Evolutionary conservation across 805 yeast species (phyloP), one percentile per base, ranked within the genome.

Genomic region (Yarrowia keelungensis): DNA sequence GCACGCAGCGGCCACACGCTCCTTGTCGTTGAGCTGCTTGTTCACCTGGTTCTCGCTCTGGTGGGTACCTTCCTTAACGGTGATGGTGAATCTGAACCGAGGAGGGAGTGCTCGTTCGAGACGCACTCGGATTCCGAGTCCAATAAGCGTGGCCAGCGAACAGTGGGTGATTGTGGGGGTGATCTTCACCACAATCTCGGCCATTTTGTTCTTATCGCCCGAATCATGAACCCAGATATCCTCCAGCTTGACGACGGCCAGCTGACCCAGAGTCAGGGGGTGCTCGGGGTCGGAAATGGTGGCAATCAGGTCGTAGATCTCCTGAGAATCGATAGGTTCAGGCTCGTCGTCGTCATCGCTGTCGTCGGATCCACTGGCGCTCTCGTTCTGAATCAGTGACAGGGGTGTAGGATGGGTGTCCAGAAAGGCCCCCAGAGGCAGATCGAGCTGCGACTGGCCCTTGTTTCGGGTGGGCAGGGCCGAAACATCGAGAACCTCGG

Each of bases 131-230:
- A 95, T 91, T 0, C 99, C 98, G 47, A 95, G 83, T 0, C 99
- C 99, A 69, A 95, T 95, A 61, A 95, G 83, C 0, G 99, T 95
- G 0, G 99, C 99, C 70, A 95, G 82, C 0, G 97, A 92, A 77
- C 99, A 95, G 75, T 95, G 99, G 4, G 98, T 95, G 73, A 95
- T 94, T 0, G 99, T 95, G 0, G 99, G 99, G 0, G 99, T 95
- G 71, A 95, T 95, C 73, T 85, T 86, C 38, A 95, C 91, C 26
- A 86, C 74, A 0, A 95, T 91, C 71, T 89, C 91, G 0, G 95
- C 89, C 74, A 92, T 86, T 45, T 84, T 84, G 39, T 81, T 73
- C 35, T 75, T 73, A 65, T 84, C 81, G 5, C 85, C 85, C 11
- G 86, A 81, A 74, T 91, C 90, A 2, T 78, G 81, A 3, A 95